phyloP scores from a whole-genome alignment of 2,329 filamentous ascomycete genomes.

The Botrytis fabae region DNA sequence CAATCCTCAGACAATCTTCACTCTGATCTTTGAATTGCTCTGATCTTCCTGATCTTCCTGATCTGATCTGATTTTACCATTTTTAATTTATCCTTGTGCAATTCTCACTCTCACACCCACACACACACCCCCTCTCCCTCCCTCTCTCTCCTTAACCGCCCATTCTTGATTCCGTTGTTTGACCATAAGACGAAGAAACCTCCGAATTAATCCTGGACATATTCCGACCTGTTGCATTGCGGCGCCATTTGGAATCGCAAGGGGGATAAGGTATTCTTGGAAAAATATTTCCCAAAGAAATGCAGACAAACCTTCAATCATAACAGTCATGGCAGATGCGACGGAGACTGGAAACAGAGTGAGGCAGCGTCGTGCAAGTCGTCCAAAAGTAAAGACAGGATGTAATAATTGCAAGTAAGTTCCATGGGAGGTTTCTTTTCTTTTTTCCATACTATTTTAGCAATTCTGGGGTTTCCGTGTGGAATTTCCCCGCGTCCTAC shows the following conservation, averaged over 20 bases:
- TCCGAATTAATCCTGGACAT: neutral
- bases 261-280: neutral
- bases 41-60: neutral
- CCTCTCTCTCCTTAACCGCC: neutral
- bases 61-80: neutral
- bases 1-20: neutral
- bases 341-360: neutral
- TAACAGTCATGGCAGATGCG: slow-evolving; percentile 22
- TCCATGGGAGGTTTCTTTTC: neutral
- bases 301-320: slow-evolving; percentile 10
- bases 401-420: slow-evolving; percentile 68
- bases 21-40: neutral
- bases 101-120: neutral
- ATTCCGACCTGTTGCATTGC: slow-evolving; percentile 8
- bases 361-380: slow-evolving; percentile 36
- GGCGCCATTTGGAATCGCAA: slow-evolving; percentile 1
- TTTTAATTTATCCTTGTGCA: neutral
- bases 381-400: slow-evolving; percentile 62
- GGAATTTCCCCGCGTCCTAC: slow-evolving; percentile 11
- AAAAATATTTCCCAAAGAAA: neutral
- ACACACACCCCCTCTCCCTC: neutral
- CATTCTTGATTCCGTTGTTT: neutral
- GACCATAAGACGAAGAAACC: neutral
- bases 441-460: slow-evolving; percentile 26
- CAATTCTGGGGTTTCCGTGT: slow-evolving; percentile 7